Conservation (phyloP, 306 rosid species). For the Abrus pulchellus region DNA sequence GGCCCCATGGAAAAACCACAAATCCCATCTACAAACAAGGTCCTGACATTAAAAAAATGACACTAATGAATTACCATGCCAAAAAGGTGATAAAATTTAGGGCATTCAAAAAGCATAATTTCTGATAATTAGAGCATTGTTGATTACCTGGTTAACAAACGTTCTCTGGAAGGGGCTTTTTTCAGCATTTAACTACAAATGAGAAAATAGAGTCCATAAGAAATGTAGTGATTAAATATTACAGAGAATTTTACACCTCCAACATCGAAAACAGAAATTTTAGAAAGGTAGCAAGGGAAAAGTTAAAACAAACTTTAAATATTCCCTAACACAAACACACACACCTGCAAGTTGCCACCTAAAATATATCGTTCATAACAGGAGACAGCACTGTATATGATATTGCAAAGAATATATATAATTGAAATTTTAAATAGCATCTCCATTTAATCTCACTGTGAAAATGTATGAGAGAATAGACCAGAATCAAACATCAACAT, state of each 20-base stretch:
- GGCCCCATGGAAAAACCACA: conserved; percentile 16
- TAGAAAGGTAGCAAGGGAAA: conserved; percentile 32
- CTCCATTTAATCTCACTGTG: conserved; percentile 12
- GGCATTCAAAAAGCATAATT: conserved; percentile 22
- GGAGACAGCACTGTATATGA: neutral
- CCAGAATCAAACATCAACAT: neutral
- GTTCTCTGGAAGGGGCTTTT: conserved; percentile 92
- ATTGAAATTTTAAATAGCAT: conserved; percentile 27
- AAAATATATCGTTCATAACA: neutral
- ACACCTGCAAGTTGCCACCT: neutral
- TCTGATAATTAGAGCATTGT: conserved; percentile 24
- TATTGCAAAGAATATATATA: conserved; percentile 3
- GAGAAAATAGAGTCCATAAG: conserved; percentile 44
- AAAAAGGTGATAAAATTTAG: conserved; percentile 18
- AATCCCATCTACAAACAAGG: conserved; percentile 32
- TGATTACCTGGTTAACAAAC: conserved; percentile 85
- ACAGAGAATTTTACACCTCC: conserved; percentile 16
- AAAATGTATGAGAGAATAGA: neutral
- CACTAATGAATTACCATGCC: neutral
- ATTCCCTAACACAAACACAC: conserved; percentile 12
- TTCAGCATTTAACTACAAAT: conserved; percentile 79
- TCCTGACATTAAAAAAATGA: neutral
- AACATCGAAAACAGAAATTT: conserved; percentile 16
- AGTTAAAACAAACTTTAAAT: neutral
- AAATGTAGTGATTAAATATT: conserved; percentile 10